Base-by-base conservation (phyloP, 257 asterid genomes). In the Buddleja alternifolia region DNA sequence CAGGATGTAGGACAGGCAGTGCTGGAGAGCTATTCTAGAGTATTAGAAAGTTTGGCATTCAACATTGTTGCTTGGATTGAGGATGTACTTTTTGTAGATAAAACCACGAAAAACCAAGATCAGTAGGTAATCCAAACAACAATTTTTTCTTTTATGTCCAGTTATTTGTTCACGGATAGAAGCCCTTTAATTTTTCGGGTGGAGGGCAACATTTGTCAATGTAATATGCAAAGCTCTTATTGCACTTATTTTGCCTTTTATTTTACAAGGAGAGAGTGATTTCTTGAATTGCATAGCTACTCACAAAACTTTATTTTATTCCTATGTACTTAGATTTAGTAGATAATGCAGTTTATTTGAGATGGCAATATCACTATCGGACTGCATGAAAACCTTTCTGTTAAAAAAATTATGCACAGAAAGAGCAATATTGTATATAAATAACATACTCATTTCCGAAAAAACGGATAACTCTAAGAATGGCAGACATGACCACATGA, bases 1-100 rank as follows among this genome's bases (percentile, higher is more conserved):
- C 86, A 93, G 99, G 97, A 93, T 75, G 93, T 93, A n/a, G 99
- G 99, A 8, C 90, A 87, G 74, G 96, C 95, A 39, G 82, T 90
- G 45, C 60, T 93, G 24, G 99, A 93, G 83, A 86, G 96, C 82
- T 88, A 93, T 70, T 85, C 99, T 0, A 82, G 99, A 84, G 96
- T 93, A 2, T 67, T 93, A 84, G 99, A 90, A 77, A 78, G 96
- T 25, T 75, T 90, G 82, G 99, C 99, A 19, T 90, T 76, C 81
- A 88, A 87, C 85, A 81, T 90, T 52, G 93, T 84, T 66, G 90
- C 96, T 41, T 83, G 95, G 96, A 82, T 88, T 37, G 99, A 90
- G 3, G 99, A 93, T 66, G 90, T 90, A 12, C 71, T 87, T 19
- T 91, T 82, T 68, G 95, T 83, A 65, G 95, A 85, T 78, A 84